phyloP scores from a whole-genome alignment of 2,329 filamentous ascomycete species.

The Chaetomiaceae sp. region DNA sequence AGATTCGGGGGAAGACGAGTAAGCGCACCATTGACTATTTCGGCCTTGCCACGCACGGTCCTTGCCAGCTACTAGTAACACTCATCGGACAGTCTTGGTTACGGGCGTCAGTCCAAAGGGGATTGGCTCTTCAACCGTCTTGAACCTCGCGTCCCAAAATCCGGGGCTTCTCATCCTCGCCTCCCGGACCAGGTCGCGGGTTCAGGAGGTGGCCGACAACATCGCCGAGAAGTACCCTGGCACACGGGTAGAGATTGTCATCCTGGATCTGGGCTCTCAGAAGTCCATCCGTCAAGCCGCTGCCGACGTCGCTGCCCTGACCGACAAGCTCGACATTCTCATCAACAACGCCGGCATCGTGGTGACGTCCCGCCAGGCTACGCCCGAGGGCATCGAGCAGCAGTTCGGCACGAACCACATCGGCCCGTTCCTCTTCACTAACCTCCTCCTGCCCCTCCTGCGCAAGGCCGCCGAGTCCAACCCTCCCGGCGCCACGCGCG shows the following conservation, averaged over 20 bases:
- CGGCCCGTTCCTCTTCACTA: slow-evolving; percentile 46
- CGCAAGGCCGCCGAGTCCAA: slow-evolving; percentile 32
- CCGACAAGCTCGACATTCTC: slow-evolving; percentile 37
- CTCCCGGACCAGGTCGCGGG: slow-evolving; percentile 41
- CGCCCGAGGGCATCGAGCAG: slow-evolving; percentile 34
- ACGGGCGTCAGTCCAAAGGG: slow-evolving; percentile 41
- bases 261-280: slow-evolving; percentile 37
- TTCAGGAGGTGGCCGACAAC: slow-evolving; percentile 37
- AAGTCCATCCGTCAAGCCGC: slow-evolving; percentile 35
- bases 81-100: slow-evolving; percentile 35
- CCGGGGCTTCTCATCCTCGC: slow-evolving; percentile 41
- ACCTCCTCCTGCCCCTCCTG: slow-evolving; percentile 44
- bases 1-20: slow-evolving; percentile 32
- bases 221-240: slow-evolving; percentile 34
- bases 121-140: slow-evolving; percentile 39
- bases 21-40: not conserved
- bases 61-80: no score
- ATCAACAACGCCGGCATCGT: slow-evolving; percentile 42
- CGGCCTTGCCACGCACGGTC: no score
- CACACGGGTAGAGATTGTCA: slow-evolving; percentile 34
- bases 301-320: slow-evolving; percentile 30
- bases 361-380: slow-evolving; percentile 31
- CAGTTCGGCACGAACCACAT: slow-evolving; percentile 45
- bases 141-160: slow-evolving; percentile 42
- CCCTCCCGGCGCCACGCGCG: slow-evolving; percentile 30